These are phyloP conservation scores for Lasiodiplodia hormozganensis DNA, from an alignment of 2,329 filamentous ascomycete genomes.

Conservation along the genomic window DNA sequence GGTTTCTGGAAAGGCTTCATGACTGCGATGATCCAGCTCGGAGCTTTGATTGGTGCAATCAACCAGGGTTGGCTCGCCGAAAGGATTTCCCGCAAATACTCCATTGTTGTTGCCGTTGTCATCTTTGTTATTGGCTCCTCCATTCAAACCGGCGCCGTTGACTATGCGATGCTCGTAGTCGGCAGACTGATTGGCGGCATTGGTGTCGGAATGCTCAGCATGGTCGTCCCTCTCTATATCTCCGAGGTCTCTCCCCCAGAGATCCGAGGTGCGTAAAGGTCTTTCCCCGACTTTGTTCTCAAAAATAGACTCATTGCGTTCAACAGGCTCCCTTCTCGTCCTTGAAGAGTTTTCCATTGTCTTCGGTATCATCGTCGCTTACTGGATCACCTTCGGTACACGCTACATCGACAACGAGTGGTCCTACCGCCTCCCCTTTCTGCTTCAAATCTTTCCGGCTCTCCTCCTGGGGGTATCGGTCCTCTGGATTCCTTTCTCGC, in stretches of 20 bases:
- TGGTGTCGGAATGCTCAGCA: constrained; percentile 53
- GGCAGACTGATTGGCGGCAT: constrained; percentile 59
- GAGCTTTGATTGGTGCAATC: constrained; percentile 53
- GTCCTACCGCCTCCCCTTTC: constrained; percentile 56
- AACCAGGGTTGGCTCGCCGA: constrained; percentile 57
- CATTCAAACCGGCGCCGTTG: constrained; percentile 58
- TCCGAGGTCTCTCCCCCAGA: constrained; percentile 59
- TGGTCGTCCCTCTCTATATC: constrained; percentile 43
- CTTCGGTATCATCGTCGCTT: constrained; percentile 58
- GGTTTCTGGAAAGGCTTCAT: constrained; percentile 55
- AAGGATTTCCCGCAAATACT: constrained; percentile 59
- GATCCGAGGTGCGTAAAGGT: constrained; percentile 44
- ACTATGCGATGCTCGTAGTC: constrained; percentile 59
- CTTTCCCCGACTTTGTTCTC: too few species aligned
- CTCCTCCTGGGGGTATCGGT: constrained; percentile 51
- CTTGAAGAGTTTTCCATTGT: constrained; percentile 57
- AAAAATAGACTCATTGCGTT: too few species aligned
- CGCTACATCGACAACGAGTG: constrained; percentile 50
- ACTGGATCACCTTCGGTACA: constrained; percentile 63
- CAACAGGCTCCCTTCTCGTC: constrained; percentile 52
- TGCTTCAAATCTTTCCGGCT: constrained; percentile 54
- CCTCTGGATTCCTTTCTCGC: constrained; percentile 61
- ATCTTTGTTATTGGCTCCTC: constrained; percentile 61
- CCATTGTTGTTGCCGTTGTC: constrained; percentile 58
- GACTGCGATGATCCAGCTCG: constrained; percentile 64